These are phyloP conservation scores for Scheffersomyces insectosa DNA, from an alignment of 1,139 yeast species.

Conservation along the genomic window DNA sequence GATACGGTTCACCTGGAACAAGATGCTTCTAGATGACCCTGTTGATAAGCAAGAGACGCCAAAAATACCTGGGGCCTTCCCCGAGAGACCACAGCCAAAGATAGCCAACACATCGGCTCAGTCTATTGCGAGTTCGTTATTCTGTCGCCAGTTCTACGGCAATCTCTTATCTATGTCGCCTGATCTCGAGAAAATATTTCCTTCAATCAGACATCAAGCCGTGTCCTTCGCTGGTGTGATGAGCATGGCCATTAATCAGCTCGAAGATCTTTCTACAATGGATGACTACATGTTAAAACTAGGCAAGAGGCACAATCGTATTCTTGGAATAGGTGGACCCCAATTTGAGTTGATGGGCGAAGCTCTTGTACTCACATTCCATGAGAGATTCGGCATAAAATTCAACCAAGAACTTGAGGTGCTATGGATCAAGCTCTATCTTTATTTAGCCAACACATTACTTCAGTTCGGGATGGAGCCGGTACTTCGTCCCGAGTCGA, in stretches of 20 bases:
- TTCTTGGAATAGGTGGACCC: conserved; percentile 70
- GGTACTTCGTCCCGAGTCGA: conserved; percentile 15
- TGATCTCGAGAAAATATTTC: conserved; percentile 55
- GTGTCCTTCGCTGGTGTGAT: conserved; percentile 80
- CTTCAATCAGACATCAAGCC: conserved; percentile 70
- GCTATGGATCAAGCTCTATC: conserved; percentile 70
- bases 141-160: conserved; percentile 64
- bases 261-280: conserved; percentile 41
- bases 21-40: conserved; percentile 43
- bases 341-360: conserved; percentile 80
- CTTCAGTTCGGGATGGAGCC: conserved; percentile 70
- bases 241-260: conserved; percentile 55
- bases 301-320: conserved; percentile 76
- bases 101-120: conserved; percentile 20
- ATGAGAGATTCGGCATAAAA: conserved; percentile 57
- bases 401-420: conserved; percentile 56
- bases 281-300: conserved; percentile 62
- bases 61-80: conserved; percentile 33
- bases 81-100: conserved; percentile 13
- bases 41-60: conserved; percentile 16
- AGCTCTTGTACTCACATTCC: conserved; percentile 71
- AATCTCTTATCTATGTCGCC: conserved; percentile 58
- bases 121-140: conserved; percentile 47
- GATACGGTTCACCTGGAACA: conserved; percentile 46
- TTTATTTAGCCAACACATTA: conserved; percentile 64